Evolutionary conservation across 2,329 filamentous ascomycete species (phyloP), one percentile per base, ranked within the genome.

Genomic region (Chaetomiaceae sp.): DNA sequence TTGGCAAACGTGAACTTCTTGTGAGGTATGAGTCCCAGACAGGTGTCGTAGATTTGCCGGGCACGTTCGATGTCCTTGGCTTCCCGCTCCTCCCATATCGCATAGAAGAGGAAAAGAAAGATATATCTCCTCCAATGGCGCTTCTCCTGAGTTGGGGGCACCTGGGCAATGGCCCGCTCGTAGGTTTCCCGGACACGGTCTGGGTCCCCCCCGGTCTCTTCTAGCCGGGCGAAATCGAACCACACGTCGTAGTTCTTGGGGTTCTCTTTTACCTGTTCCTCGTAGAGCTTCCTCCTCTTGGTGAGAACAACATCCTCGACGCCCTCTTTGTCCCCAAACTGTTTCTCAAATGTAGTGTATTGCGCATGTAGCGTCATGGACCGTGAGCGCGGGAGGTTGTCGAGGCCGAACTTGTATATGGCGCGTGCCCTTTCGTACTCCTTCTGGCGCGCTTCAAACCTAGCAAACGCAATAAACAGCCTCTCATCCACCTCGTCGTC

Each of bases 1-100:
- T 99, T 99, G 67, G 90, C 89, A 68, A 97, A 99, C 0, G 94
- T 97, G 71, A 97, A 99, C 65, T 89, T 89, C 68, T 95, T 95
- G 75, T 99, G 94, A 0, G 94, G 94, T 61, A 99, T 86, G 41
- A 97, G 74, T 56, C 86, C 86, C 42, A 97, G 72, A 63, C 90
- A 95, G 60, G 94, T 89, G 61, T 86, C 84, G 73, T 97, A 99
- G 57, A 99, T 90, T 67, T 96, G 89, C 16, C 87, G 81, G 18
- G 92, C 89, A 40, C 94, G 82, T 23, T 87, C 82, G 21, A 82
- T 66, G 64, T 97, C 90, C 61, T 86, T 85, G 32, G 85, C 86
- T 58, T 92, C 86, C 69, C 89, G 84, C 70, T 99, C 94, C 69
- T 97, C 94, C 82, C 88, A 97, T 16, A 96, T 75, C 9, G 94